Base-by-base conservation (phyloP, 176 grass and related monocot genomes). In the Otatea glauca region DNA sequence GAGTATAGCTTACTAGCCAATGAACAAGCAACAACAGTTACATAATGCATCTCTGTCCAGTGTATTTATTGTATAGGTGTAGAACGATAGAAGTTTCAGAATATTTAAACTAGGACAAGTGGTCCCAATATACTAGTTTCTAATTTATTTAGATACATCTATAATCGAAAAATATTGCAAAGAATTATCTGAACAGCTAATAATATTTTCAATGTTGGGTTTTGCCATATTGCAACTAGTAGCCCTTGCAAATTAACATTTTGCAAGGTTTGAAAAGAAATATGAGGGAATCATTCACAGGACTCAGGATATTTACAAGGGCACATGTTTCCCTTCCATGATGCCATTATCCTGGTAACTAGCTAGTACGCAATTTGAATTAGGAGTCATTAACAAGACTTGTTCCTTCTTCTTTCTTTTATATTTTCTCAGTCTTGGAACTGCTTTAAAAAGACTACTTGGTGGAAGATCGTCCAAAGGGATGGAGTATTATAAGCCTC, bases 401-500 rank as follows among this genome's bases (percentile, higher is more conserved):
- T 48, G 56, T 47, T 84, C 14, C 39, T 55, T 23, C 39, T 69
- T 27, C 38, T 16, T 38, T 82, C 49, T 65, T 70, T 49, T 64
- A 38, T 65, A 48, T 59, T 25, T 20, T 50, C 69, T 56, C 8
- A 84, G 21, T 51, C n/a, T 44, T 62, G 18, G 34, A 80, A 12
- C 23, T 45, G 9, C 10, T 83, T 75, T 27, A 80, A 80, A 87
- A 90, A 80, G 84, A 90, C 80, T 75, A 69, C 54, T 79, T 32
- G 68, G 42, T 86, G 29, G 77, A 73, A 90, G 74, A 60, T 50
- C 58, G 70, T 67, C 53, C 38, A 41, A 53, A 86, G 72, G 55
- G 64, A 18, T 61, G 42, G 21, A 63, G 11, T 59, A 27, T 70
- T 65, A 32, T 56, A 76, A 77, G 9, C 21, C 8, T 82, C 59